A percentile compares a stretch with the other conserved stretches of the same genome.
phyloP scores from a whole-genome alignment of 495 filamentous ascomycete species.

The Daldinia childiae region DNA sequence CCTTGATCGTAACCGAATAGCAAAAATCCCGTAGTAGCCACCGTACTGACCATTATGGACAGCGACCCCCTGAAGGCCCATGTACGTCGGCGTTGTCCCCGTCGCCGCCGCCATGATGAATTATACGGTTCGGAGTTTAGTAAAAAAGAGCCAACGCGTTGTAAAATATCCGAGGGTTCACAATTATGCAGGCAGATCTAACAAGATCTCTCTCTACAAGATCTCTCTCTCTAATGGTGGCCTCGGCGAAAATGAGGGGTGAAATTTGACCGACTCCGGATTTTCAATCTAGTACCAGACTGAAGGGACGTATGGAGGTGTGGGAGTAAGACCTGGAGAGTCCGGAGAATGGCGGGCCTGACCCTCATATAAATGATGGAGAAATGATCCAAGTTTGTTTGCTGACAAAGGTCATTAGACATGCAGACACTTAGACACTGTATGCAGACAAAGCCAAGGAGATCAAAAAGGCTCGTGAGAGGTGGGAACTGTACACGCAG shows the following conservation, averaged over 20 bases:
- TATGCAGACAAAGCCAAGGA: background rate
- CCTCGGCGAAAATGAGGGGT: constrained; percentile 18
- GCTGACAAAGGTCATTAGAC: constrained; percentile 22
- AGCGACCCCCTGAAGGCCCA: constrained; percentile 73
- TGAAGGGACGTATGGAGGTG: constrained; percentile 28
- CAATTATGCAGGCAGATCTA: background rate
- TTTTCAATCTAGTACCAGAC: constrained; percentile 40
- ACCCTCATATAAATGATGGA: constrained; percentile 42
- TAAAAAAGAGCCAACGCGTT: constrained; percentile 9
- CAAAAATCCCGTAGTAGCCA: constrained; percentile 78
- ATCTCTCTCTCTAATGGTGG: constrained; percentile 2
- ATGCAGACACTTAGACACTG: background rate
- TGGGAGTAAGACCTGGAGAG: constrained; percentile 36
- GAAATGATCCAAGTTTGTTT: constrained; percentile 12
- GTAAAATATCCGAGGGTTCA: constrained; percentile 11
- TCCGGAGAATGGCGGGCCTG: constrained; percentile 39
- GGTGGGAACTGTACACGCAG: constrained; percentile 16
- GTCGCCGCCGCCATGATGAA: constrained; percentile 53
- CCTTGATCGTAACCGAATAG: constrained; percentile 78
- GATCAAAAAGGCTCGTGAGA: constrained; percentile 21
- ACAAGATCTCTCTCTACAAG: background rate
- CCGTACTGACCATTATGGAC: constrained; percentile 64
- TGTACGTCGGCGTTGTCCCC: constrained; percentile 59
- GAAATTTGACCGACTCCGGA: constrained; percentile 32
- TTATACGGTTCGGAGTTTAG: constrained; percentile 5